phyloP scores from a whole-genome alignment of 108 stramenopile species.

The Pinguiococcus pyrenoidosus region DNA sequence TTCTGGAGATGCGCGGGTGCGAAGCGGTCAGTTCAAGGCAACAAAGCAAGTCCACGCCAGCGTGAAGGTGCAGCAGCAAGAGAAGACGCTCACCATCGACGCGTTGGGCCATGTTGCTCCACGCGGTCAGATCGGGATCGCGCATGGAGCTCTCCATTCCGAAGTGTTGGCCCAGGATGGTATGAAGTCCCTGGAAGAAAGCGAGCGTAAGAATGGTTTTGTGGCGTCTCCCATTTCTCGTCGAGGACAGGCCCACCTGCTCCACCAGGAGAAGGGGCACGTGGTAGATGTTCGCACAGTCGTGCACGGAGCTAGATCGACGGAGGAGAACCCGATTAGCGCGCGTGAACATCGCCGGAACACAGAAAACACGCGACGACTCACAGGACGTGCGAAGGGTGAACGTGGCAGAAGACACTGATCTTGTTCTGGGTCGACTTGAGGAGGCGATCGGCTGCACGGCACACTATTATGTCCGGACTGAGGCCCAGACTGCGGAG shows the following conservation, averaged over 20 bases:
- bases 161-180: conserved; percentile 48
- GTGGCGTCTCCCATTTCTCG: too few relatives aligned
- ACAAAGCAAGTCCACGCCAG: too few relatives aligned
- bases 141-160: conserved; percentile 39
- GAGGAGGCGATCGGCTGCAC: conserved; percentile 13
- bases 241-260: too few relatives aligned
- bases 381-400: too few relatives aligned
- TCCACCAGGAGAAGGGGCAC: conserved; percentile 80
- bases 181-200: conserved; percentile 27
- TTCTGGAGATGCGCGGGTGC: too few relatives aligned
- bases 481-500: conserved; percentile 75
- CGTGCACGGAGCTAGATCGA: conserved; percentile 79
- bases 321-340: too few relatives aligned
- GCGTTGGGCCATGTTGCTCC: conserved; percentile 69
- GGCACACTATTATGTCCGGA: conserved; percentile 87
- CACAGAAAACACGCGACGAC: too few relatives aligned
- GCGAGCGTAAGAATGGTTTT: conserved; percentile 39
- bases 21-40: too few relatives aligned
- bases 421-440: conserved; percentile 74
- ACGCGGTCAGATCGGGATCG: conserved; percentile 62
- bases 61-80: too few relatives aligned
- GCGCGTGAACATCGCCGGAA: too few relatives aligned
- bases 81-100: too few relatives aligned
- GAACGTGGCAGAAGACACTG: conserved; percentile 86
- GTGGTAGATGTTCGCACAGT: conserved; percentile 96